Conservation (phyloP, 176 grass and related monocot species). For the Poa pratensis region DNA sequence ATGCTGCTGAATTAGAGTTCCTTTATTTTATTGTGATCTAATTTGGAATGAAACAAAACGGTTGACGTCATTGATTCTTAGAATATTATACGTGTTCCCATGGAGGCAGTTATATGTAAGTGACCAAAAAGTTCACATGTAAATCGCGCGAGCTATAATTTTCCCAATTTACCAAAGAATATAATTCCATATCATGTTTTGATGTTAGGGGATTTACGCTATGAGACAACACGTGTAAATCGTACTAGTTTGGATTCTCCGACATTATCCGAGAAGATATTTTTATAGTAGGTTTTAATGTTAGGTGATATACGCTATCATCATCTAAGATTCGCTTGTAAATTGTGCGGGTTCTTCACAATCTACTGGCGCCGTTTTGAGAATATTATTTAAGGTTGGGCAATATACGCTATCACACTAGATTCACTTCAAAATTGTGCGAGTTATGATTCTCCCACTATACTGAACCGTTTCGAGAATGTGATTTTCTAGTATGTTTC, state of each 20-base stretch:
- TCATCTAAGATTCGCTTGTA: neutral
- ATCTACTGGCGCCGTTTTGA: neutral
- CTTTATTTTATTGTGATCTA: neutral
- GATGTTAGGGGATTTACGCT: neutral
- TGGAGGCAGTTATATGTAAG: neutral
- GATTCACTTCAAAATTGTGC: neutral
- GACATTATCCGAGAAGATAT: neutral
- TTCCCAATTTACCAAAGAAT: neutral
- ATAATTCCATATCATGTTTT: neutral
- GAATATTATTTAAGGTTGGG: neutral
- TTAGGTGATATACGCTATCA: neutral
- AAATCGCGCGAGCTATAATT: neutral
- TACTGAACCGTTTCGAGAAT: neutral
- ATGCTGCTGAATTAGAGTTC: neutral
- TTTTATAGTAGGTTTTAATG: neutral
- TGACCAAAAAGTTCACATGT: neutral
- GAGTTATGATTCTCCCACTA: neutral
- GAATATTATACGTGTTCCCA: neutral
- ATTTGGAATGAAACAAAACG: neutral
- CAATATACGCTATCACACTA: neutral
- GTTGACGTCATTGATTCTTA: neutral
- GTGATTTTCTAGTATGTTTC: neutral
- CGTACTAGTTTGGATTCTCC: neutral
- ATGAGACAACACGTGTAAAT: neutral
- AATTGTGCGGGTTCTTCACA: neutral